Percentiles rank a stretch among this genome's conserved stretches.
These are phyloP conservation scores for Trichoderma parareesei DNA, from an alignment of 495 filamentous ascomycete genomes.

Conservation along the genomic window DNA sequence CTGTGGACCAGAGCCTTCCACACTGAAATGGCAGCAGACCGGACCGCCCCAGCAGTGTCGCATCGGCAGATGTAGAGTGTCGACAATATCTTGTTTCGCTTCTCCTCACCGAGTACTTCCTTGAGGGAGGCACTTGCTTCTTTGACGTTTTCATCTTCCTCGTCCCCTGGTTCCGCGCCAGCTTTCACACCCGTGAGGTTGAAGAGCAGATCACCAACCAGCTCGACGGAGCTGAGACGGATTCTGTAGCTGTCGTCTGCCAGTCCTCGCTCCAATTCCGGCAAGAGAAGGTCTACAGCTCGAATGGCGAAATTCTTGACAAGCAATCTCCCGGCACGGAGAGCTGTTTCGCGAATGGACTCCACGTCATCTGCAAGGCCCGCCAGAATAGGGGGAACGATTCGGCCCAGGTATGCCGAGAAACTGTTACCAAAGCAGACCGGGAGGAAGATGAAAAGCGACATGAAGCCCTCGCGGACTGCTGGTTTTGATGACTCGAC, in stretches of 20 bases:
- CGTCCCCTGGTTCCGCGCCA: slow-evolving; percentile 60
- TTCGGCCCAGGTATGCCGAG: slow-evolving; percentile 86
- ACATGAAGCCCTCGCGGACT: slow-evolving; percentile 98
- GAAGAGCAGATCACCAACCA: slow-evolving; percentile 94
- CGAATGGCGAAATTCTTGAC: slow-evolving; percentile 97
- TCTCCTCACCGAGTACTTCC: slow-evolving; percentile 90
- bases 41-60: slow-evolving; percentile 90
- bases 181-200: slow-evolving; percentile 93
- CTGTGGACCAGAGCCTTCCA: slow-evolving; percentile 97
- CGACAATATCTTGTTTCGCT: slow-evolving; percentile 88
- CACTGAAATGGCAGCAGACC: slow-evolving; percentile 80
- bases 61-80: slow-evolving; percentile 94
- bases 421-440: slow-evolving; percentile 99
- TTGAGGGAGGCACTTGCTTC: slow-evolving; percentile 86
- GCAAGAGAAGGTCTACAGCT: slow-evolving; percentile 86
- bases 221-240: slow-evolving; percentile 90
- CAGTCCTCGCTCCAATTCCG: slow-evolving; percentile 89
- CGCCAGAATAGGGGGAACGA: slow-evolving; percentile 91
- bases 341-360: slow-evolving; percentile 85
- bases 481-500: slow-evolving; percentile 83
- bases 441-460: slow-evolving; percentile 95
- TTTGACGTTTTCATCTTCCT: slow-evolving; percentile 65
- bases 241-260: slow-evolving; percentile 96
- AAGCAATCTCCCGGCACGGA: slow-evolving; percentile 83
- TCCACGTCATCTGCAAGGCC: slow-evolving; percentile 95